Percentiles rank a stretch among this genome's conserved stretches.
Evolutionary conservation across 345 rosid genomes (phyloP).

Genomic region (Populus deltoides): DNA sequence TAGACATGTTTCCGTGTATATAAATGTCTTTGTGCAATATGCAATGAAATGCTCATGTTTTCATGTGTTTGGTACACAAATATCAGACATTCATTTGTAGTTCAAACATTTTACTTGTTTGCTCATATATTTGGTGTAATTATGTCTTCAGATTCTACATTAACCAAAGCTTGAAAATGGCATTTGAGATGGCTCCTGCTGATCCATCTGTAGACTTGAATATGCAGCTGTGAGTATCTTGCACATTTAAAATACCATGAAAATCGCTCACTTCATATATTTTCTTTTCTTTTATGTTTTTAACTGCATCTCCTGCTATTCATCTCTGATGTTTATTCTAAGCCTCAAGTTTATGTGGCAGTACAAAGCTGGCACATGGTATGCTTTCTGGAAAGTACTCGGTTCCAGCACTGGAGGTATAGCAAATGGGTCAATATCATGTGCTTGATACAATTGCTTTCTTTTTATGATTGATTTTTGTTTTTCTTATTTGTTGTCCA

Average conservation of each 20-base stretch:
- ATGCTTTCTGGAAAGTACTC: conserved; percentile 92
- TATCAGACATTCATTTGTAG: not conserved
- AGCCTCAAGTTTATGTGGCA: conserved; percentile 40
- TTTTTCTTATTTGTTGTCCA: conserved; percentile 29
- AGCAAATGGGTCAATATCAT: conserved; percentile 3
- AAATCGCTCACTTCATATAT: not conserved
- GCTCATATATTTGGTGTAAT: conserved; percentile 17
- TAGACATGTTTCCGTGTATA: not conserved
- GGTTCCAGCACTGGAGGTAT: conserved; percentile 69
- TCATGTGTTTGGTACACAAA: not conserved
- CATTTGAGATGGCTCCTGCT: conserved; percentile 86
- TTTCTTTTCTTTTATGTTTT: not conserved
- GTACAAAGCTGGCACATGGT: conserved; percentile 96
- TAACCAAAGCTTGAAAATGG: conserved; percentile 65
- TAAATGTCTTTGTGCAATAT: not conserved
- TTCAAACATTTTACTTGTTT: conserved; percentile 3
- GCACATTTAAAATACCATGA: not conserved
- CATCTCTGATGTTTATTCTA: conserved; percentile 1
- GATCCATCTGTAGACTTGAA: conserved; percentile 96
- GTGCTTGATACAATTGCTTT: not conserved
- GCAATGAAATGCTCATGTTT: not conserved
- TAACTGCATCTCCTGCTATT: not conserved
- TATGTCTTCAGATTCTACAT: conserved; percentile 54
- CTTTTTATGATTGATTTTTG: conserved; percentile 1
- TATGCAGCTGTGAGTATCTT: conserved; percentile 80